A percentile compares a stretch with the other conserved stretches of the same genome.
phyloP scores from a whole-genome alignment of 1,284 basidiomycete species.

The Filobasidium uniguttulatum region DNA sequence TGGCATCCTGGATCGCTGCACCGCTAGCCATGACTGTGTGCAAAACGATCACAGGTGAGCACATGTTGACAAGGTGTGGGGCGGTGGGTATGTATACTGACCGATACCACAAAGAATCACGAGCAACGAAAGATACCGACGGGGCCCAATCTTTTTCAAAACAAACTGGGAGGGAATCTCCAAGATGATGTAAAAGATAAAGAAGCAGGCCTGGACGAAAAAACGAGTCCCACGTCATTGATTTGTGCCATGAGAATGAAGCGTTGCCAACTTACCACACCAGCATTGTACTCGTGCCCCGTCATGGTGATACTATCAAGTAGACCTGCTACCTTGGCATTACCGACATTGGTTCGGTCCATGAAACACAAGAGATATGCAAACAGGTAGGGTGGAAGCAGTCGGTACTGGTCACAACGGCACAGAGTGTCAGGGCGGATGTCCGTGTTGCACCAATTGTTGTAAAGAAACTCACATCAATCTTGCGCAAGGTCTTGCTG shows the following conservation, averaged over 20 bases:
- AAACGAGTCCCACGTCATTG: not conserved
- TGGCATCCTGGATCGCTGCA: not conserved
- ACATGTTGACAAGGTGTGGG: not conserved
- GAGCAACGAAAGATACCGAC: not conserved
- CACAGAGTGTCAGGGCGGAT: not conserved
- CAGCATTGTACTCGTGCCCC: not conserved
- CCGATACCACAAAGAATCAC: not conserved
- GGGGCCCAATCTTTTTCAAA: not conserved
- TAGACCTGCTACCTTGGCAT: not conserved
- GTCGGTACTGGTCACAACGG: not conserved
- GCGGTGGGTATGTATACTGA: not conserved
- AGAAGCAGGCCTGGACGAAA: not conserved
- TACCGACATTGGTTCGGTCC: not conserved
- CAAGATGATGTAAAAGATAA: not conserved
- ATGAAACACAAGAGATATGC: not conserved
- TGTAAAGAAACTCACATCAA: not conserved
- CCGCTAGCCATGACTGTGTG: not conserved
- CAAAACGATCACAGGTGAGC: not conserved
- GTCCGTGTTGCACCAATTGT: not conserved
- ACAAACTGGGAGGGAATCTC: not conserved
- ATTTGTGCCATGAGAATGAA: not conserved
- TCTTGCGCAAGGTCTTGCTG: conserved; percentile 1
- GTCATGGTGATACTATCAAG: not conserved
- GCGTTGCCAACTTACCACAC: not conserved
- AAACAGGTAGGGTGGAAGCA: not conserved